Base-by-base conservation (phyloP, 2,329 filamentous ascomycete genomes). In the Neodidymelliopsis sp. region DNA sequence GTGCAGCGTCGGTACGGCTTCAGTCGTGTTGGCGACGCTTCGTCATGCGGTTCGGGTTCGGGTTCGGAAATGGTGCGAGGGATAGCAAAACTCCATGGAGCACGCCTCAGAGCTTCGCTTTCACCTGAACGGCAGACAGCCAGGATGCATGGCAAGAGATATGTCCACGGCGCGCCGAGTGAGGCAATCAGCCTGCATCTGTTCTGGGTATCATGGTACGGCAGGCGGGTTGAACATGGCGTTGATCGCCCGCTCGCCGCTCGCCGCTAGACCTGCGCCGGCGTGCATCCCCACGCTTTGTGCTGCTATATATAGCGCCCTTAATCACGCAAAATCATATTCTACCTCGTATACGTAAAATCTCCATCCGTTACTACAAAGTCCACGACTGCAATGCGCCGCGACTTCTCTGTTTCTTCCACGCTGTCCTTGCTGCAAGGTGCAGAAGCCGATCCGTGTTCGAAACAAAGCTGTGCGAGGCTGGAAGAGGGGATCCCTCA, bases 21-120 rank as follows among this genome's bases (percentile, higher is more conserved):
- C 33, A 19, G 27, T 36, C 24, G 23, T 31, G 38, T n/a, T 6
- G 39, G 16, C 25, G 11, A 12, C 37, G 19, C 27, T 12, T 37
- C 23, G 42, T 44, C 34, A 20, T 38, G 25, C 41, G 40, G 25
- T 40, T 52, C 37, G 45, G 25, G 49, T 43, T 23, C 12, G 38
- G 31, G 18, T 37, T 44, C 48, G 44, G 12, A 41, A 36, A 29
- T n/a, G 49, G 40, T 29, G 28, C 33, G 45, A 35, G 24, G 24
- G 29, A 31, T 20, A 16, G 33, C 35, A 41, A 13, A 11, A 24
- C 40, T 40, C 46, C 55, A 58, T 60, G 28, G 54, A 55, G 50
- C 60, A 61, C 62, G 47, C 45, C 57, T 44, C 56, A 39, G 36
- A 19, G 28, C 15, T 39, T 22, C 38, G n/a, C 46, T 41, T 48